Evolutionary conservation across 495 filamentous ascomycete genomes (phyloP), one percentile per base, ranked within the genome.

Genomic region (Aspergillus hancockii): DNA sequence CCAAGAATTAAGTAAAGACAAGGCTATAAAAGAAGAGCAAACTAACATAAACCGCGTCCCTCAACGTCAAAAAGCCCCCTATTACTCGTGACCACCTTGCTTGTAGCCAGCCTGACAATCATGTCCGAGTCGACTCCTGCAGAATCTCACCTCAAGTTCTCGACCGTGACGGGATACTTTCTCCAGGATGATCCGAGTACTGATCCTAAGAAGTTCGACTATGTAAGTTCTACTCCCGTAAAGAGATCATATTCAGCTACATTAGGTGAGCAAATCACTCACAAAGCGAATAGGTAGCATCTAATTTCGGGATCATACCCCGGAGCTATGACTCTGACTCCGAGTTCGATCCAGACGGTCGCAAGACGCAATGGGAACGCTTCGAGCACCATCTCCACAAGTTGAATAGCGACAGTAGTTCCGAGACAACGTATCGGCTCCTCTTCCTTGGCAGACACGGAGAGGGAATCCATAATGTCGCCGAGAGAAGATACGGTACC

Each of bases 381-480:
- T 89, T 92, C 63, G 68, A 75, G 41, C 57, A 76, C 49, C 71
- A 85, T 38, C 79, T 91, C 28, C 55, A 72, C 9, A 54, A 66
- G 0, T 67, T 89, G 53, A 90, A 91, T 67, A 51, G 61, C 0
- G 68, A 79, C 8, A 71, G 74, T 14, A 73, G 65, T 2, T 40
- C 49, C 2, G 72, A 77, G 23, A 77, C 75, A 10, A 60, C 73
- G 23, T 90, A 90, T 65, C 89, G 88, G 60, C 79, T 92, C 0
- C 75, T 92, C 40, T 91, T 83, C 72, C 71, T 90, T 18, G 89
- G 83, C 14, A 81, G 89, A 23, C 89, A 92, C 67, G 89, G 89
- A 1, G 82, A 92, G 66, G 89, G 89, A 1, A 81, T 82, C 54
- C 89, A 92, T 62, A 89, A 88, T 65, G 83, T 82, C 30, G 86